These are phyloP conservation scores for Tetracladium marchalianum DNA, from an alignment of 495 filamentous ascomycete genomes.

Conservation along the genomic window DNA sequence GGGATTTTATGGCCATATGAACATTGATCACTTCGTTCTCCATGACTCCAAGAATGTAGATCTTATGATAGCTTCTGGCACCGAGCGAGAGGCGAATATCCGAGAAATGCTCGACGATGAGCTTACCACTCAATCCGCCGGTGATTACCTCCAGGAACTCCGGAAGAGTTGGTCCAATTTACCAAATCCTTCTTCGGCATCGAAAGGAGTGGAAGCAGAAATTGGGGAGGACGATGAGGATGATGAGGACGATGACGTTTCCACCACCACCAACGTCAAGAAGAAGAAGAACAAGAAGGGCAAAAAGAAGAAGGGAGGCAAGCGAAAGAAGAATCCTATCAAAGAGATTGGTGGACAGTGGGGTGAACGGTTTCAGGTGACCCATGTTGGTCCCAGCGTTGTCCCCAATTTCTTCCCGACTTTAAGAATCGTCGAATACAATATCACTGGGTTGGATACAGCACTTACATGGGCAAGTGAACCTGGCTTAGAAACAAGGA, in stretches of 20 bases:
- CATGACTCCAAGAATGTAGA: conserved; percentile 77
- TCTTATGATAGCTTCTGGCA: conserved; percentile 34
- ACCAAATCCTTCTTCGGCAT: conserved; percentile 40
- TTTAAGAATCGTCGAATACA: conserved; percentile 83
- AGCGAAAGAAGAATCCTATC: conserved; percentile 36
- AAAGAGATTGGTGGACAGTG: conserved; percentile 66
- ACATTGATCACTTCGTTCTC: conserved; percentile 93
- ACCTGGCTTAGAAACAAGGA: not conserved
- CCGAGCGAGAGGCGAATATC: conserved; percentile 12
- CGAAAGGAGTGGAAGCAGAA: conserved; percentile 3
- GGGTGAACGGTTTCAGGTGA: conserved; percentile 74
- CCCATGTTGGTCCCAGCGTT: conserved; percentile 68
- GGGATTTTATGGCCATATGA: conserved; percentile 90
- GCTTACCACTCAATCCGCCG: conserved; percentile 51
- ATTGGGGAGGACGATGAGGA: conserved; percentile 9
- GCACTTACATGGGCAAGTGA: conserved; percentile 33
- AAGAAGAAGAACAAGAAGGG: conserved; percentile 24
- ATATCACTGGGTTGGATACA: conserved; percentile 68
- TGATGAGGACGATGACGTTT: too few relatives aligned
- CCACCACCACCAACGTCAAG: conserved; percentile 6
- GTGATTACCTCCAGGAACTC: conserved; percentile 72
- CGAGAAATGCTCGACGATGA: conserved; percentile 35
- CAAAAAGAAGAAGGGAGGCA: conserved; percentile 34
- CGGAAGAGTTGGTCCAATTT: conserved; percentile 68
- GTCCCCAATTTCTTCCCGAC: conserved; percentile 94